These are phyloP conservation scores for Quercus wislizeni DNA, from an alignment of 306 rosid genomes.

Conservation along the genomic window DNA sequence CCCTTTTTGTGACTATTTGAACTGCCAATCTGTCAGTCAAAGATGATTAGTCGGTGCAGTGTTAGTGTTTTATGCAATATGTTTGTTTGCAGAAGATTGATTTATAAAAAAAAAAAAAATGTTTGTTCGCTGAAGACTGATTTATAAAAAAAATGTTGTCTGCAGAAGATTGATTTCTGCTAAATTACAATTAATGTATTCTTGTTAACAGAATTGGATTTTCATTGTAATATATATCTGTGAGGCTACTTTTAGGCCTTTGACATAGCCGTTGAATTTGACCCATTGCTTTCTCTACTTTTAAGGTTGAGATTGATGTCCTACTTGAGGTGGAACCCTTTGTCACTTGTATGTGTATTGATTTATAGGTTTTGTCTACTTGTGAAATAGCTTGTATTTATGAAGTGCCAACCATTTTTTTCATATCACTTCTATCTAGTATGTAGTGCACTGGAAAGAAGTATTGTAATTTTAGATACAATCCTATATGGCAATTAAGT, in stretches of 20 bases:
- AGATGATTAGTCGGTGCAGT: neutral
- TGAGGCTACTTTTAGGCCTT: neutral
- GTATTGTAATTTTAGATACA: neutral
- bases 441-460: neutral
- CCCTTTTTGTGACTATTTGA: neutral
- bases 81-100: neutral
- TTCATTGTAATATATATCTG: neutral
- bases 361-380: neutral
- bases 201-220: neutral
- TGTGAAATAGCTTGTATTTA: neutral
- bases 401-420: neutral
- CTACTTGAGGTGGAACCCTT: neutral
- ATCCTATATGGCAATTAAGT: neutral
- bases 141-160: neutral
- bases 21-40: neutral
- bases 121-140: neutral
- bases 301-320: neutral
- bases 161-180: neutral
- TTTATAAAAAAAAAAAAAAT: neutral
- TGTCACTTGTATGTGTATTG: too few relatives aligned
- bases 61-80: neutral
- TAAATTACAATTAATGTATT: neutral
- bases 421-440: neutral
- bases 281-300: neutral
- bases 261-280: neutral